These are phyloP conservation scores for Noccaea bulbosa DNA, from an alignment of 345 rosid genomes.

Conservation along the genomic window DNA sequence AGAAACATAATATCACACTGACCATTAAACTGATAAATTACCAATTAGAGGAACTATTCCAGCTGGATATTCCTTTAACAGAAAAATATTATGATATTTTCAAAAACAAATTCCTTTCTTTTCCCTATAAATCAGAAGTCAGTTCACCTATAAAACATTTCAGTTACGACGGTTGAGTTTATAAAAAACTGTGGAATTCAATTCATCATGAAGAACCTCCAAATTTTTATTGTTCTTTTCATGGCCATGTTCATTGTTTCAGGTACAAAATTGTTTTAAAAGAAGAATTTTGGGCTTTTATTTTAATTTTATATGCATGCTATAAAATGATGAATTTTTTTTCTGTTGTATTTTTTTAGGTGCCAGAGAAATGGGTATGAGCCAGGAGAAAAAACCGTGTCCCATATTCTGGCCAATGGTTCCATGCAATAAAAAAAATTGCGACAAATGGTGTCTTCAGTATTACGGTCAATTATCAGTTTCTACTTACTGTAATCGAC, in stretches of 20 bases:
- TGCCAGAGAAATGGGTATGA: conserved; percentile 39
- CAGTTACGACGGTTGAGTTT: neutral
- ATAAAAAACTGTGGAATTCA: neutral
- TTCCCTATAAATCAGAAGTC: too few species aligned
- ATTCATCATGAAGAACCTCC: conserved; percentile 33
- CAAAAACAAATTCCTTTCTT: neutral
- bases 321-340: neutral
- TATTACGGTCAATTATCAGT: conserved; percentile 24
- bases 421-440: conserved; percentile 35
- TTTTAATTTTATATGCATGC: neutral
- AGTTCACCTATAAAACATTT: neutral
- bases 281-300: neutral
- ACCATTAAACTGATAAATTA: conserved; percentile 7
- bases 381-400: neutral
- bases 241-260: conserved; percentile 36
- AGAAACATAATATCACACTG: neutral
- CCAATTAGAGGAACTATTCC: neutral
- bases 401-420: conserved; percentile 34
- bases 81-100: neutral
- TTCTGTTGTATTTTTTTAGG: neutral
- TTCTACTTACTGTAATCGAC: conserved; percentile 18
- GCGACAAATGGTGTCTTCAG: conserved; percentile 24
- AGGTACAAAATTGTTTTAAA: conserved; percentile 15
- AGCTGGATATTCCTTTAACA: neutral
- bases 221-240: conserved; percentile 19